phyloP scores from a whole-genome alignment of 805 yeast species.

The Yamadazyma sp. region DNA sequence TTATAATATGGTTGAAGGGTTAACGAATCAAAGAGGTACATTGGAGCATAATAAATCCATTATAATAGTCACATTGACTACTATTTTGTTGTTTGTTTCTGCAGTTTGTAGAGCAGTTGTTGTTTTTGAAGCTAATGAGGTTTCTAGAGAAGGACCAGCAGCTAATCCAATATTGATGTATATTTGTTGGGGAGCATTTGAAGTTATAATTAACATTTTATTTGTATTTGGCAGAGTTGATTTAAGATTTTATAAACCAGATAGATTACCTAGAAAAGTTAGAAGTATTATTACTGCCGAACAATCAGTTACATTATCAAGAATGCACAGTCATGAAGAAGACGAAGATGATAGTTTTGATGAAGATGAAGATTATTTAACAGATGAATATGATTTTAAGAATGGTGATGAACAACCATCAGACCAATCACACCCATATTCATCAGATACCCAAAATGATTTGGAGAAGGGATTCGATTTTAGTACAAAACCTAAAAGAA shows the following conservation, averaged over 20 bases:
- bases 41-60: conserved; percentile 53
- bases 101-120: conserved; percentile 50
- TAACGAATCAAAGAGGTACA: conserved; percentile 36
- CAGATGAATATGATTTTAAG: conserved; percentile 1
- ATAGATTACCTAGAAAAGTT: conserved; percentile 40
- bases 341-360: too few species aligned
- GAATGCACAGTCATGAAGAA: conserved; percentile 9
- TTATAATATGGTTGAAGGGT: conserved; percentile 26
- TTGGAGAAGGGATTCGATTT: too few species aligned
- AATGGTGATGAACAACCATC: not conserved
- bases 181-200: conserved; percentile 64
- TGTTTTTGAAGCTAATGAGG: conserved; percentile 29
- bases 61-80: conserved; percentile 41
- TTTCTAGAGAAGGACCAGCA: conserved; percentile 18
- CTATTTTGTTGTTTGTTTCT: conserved; percentile 47
- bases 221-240: conserved; percentile 65
- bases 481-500: too few species aligned
- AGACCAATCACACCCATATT: too few species aligned
- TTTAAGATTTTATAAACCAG: conserved; percentile 77
- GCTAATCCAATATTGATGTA: conserved; percentile 57
- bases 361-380: conserved; percentile 8
- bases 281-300: conserved; percentile 39
- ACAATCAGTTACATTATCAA: conserved; percentile 19
- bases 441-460: not conserved
- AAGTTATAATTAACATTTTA: conserved; percentile 50